Evolutionary conservation across 768 basidiomycete genomes (phyloP).

Genomic region (Harrya chromipes): DNA sequence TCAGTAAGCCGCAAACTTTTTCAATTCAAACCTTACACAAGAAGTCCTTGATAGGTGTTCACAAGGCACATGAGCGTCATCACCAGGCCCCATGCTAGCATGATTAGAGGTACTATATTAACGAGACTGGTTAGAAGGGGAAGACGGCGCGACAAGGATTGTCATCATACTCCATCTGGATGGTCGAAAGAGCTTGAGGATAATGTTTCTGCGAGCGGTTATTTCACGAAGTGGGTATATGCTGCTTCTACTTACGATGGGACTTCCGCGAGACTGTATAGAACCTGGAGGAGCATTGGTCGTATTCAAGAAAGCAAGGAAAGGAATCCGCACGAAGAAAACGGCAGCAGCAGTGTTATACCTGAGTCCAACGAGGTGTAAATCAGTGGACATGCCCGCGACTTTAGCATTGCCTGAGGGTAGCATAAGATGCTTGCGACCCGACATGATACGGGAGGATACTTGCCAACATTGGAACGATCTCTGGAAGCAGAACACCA

Average conservation of each 20-base stretch:
- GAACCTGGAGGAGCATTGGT: conserved; percentile 19
- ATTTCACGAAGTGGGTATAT: neutral
- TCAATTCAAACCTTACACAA: conserved; percentile 24
- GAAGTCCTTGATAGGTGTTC: conserved; percentile 29
- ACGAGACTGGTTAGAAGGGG: conserved; percentile 7
- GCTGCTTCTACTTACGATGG: conserved; percentile 31
- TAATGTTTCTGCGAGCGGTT: conserved; percentile 33
- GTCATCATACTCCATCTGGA: conserved; percentile 35
- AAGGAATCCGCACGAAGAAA: conserved; percentile 31
- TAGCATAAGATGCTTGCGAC: neutral
- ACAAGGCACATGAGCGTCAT: conserved; percentile 40
- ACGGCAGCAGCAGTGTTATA: conserved; percentile 40
- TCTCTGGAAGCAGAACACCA: conserved; percentile 27
- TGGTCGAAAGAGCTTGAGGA: conserved; percentile 35
- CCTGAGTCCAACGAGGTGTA: conserved; percentile 31
- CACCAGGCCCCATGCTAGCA: conserved; percentile 39
- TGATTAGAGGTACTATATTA: conserved; percentile 37
- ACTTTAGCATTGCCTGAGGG: conserved; percentile 40
- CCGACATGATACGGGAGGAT: neutral
- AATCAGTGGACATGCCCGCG: conserved; percentile 42
- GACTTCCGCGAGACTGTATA: conserved; percentile 38
- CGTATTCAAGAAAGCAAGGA: neutral
- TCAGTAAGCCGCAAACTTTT: neutral
- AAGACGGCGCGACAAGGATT: neutral
- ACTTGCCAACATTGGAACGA: conserved; percentile 44